Evolutionary conservation across 345 rosid species (phyloP).

Genomic region (Aquilaria sinensis): DNA sequence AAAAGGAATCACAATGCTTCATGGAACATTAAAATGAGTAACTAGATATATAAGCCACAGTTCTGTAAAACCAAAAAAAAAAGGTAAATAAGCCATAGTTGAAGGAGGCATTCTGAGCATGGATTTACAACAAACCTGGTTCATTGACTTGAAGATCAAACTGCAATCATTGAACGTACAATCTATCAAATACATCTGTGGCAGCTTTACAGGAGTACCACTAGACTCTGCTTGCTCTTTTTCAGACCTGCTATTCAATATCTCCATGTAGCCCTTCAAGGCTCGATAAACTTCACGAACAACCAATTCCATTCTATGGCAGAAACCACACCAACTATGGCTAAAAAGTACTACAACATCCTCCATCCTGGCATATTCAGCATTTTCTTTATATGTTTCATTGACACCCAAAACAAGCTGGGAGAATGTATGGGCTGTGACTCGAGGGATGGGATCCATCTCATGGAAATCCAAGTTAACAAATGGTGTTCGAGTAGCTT

Average conservation of each 20-base stretch:
- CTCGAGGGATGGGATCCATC: conserved; percentile 61
- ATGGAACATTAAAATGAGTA: background rate
- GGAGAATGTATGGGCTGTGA: conserved; percentile 48
- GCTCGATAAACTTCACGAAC: conserved; percentile 78
- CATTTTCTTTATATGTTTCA: conserved; percentile 33
- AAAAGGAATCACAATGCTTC: background rate
- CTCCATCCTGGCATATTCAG: conserved; percentile 37
- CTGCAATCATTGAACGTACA: conserved; percentile 93
- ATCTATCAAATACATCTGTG: conserved; percentile 74
- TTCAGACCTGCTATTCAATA: conserved; percentile 33
- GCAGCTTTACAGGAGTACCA: conserved; percentile 43
- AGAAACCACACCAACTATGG: conserved; percentile 87
- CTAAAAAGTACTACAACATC: conserved; percentile 91
- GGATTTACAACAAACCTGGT: conserved; percentile 43
- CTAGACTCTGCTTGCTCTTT: conserved; percentile 23
- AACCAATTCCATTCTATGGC: conserved; percentile 90
- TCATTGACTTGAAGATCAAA: conserved; percentile 49
- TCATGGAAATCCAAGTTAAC: conserved; percentile 82
- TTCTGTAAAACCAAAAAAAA: too few relatives aligned
- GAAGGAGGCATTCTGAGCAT: background rate
- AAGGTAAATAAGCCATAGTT: too few relatives aligned
- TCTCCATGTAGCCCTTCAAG: conserved; percentile 39
- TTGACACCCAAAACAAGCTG: conserved; percentile 52
- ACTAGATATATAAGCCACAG: too few relatives aligned
- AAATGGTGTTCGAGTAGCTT: conserved; percentile 63